These are phyloP conservation scores for Metschnikowia rubicola DNA, from an alignment of 805 yeast genomes.

Conservation along the genomic window DNA sequence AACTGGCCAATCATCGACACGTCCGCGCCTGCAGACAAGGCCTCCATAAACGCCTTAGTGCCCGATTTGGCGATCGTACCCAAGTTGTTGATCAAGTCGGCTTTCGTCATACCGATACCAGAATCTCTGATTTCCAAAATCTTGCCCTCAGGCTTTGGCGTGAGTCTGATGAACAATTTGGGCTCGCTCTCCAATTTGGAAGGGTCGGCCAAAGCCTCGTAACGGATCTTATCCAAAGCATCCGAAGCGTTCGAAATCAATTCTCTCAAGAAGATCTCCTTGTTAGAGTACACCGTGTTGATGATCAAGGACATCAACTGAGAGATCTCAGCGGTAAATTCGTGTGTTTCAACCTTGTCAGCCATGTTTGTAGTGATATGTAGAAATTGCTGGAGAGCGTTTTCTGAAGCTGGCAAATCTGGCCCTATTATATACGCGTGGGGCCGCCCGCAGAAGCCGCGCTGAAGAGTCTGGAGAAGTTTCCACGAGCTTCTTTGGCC, in stretches of 20 bases:
- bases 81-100: slow-evolving; percentile 96
- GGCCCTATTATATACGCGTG: slow-evolving; percentile 2
- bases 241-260: slow-evolving; percentile 98
- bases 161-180: slow-evolving; percentile 93
- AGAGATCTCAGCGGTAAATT: slow-evolving; percentile 99
- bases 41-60: slow-evolving; percentile 99
- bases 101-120: slow-evolving; percentile 99
- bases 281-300: slow-evolving; percentile 99
- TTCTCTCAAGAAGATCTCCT: slow-evolving; percentile 98
- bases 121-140: slow-evolving; percentile 96
- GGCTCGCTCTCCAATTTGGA: slow-evolving; percentile 91
- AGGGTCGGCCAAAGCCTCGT: slow-evolving; percentile 92
- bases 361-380: slow-evolving; percentile 36
- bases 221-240: slow-evolving; percentile 98
- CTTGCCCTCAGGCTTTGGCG: slow-evolving; percentile 93
- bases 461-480: slow-evolving; percentile 16
- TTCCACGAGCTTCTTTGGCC: slow-evolving; percentile 32
- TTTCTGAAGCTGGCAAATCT: not conserved
- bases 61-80: slow-evolving; percentile 99
- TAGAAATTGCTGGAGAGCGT: not conserved
- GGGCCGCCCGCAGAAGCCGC: not conserved
- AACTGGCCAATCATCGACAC: slow-evolving; percentile 99
- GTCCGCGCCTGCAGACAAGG: slow-evolving; percentile 98
- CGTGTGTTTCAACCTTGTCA: slow-evolving; percentile 73
- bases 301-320: slow-evolving; percentile 99